Percentiles rank a stretch among this genome's conserved stretches.
Conservation (phyloP, 208 protist genomes). For the Herpetomonas samuelpessoai region DNA sequence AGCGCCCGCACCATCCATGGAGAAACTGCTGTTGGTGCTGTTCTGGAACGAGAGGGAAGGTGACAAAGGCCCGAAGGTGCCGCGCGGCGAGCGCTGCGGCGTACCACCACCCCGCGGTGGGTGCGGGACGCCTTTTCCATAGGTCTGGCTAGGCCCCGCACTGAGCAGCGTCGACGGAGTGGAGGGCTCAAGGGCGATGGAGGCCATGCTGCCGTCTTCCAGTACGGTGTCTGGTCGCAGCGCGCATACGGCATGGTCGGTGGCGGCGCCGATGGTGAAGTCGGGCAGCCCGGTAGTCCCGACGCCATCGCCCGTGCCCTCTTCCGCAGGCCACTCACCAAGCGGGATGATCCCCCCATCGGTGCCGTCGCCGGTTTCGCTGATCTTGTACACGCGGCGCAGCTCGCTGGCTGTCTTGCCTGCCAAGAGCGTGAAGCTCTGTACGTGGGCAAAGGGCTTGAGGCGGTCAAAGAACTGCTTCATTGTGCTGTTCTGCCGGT, state of each 20-base stretch:
- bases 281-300: slow-evolving; percentile 26
- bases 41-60: slow-evolving; percentile 8
- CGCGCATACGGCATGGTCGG: slow-evolving; percentile 32
- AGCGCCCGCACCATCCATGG: slow-evolving; percentile 8
- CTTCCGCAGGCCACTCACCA: neutral
- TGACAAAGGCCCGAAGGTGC: neutral
- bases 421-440: slow-evolving; percentile 34
- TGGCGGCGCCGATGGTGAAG: slow-evolving; percentile 22
- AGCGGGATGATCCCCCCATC: neutral
- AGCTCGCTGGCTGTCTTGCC: slow-evolving; percentile 20
- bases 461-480: slow-evolving; percentile 68
- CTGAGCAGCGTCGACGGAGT: neutral
- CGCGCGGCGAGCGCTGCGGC: neutral
- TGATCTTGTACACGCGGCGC: slow-evolving; percentile 1
- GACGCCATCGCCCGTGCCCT: slow-evolving; percentile 7
- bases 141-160: neutral
- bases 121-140: too few species aligned
- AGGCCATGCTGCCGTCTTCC: slow-evolving; percentile 33
- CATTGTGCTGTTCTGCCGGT: slow-evolving; percentile 78
- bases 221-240: slow-evolving; percentile 36
- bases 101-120: neutral
- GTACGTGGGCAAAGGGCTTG: slow-evolving; percentile 30
- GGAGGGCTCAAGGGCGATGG: neutral
- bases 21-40: slow-evolving; percentile 13
- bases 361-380: neutral